phyloP scores from a whole-genome alignment of 371 early-diverging fungal species.

The Mucor circinelloides region DNA sequence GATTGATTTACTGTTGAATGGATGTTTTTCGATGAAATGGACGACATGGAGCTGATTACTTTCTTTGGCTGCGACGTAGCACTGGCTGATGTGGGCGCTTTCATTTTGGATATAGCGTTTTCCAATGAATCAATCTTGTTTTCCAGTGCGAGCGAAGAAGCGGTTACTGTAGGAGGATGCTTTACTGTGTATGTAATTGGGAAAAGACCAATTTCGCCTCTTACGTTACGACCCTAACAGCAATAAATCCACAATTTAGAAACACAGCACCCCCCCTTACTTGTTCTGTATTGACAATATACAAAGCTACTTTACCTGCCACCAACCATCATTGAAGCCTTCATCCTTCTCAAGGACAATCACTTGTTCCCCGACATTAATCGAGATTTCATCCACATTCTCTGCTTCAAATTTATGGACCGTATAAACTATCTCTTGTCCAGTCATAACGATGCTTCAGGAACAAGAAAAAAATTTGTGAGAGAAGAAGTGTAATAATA shows the following conservation, averaged over 20 bases:
- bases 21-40: slow-evolving; percentile 15
- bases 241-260: neutral
- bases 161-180: slow-evolving; percentile 25
- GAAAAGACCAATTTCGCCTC: slow-evolving; percentile 73
- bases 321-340: slow-evolving; percentile 81
- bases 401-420: slow-evolving; percentile 67
- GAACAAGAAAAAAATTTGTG: neutral
- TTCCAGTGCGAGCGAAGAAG: slow-evolving; percentile 20
- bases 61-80: neutral
- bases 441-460: slow-evolving; percentile 12
- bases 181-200: slow-evolving; percentile 61
- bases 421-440: slow-evolving; percentile 57
- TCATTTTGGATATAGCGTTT: slow-evolving; percentile 32
- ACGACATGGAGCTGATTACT: neutral
- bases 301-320: slow-evolving; percentile 38
- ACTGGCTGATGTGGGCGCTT: neutral
- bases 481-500: slow-evolving; percentile 1
- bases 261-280: neutral
- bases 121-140: slow-evolving; percentile 39
- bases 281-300: neutral
- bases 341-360: slow-evolving; percentile 76
- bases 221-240: slow-evolving; percentile 65
- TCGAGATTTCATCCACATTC: slow-evolving; percentile 76
- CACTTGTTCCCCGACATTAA: slow-evolving; percentile 69
- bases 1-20: neutral